phyloP scores from a whole-genome alignment of 2,329 filamentous ascomycete species.

The Penicillium sumatraense region DNA sequence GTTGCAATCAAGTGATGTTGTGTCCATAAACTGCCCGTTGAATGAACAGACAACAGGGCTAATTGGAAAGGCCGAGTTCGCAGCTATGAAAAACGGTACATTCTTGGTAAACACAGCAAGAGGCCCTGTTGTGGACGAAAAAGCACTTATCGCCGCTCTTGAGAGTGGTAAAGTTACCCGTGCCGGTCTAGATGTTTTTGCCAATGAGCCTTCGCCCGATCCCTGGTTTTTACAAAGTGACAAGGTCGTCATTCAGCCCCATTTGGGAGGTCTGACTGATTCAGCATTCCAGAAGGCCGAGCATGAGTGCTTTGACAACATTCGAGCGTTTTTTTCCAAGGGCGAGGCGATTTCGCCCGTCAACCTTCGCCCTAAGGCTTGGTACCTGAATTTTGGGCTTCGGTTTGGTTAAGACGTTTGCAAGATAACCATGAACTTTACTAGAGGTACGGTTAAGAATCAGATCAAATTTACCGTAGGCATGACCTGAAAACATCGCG shows the following conservation, averaged over 20 bases:
- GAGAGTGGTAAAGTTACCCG: constrained; percentile 50
- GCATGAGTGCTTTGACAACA: constrained; percentile 53
- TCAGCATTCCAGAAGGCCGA: constrained; percentile 50
- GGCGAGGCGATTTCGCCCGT: constrained; percentile 38
- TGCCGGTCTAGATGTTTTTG: constrained; percentile 55
- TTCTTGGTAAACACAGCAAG: constrained; percentile 55
- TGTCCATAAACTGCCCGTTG: constrained; percentile 56
- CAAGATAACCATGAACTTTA: too few species aligned
- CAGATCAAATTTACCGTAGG: too few species aligned
- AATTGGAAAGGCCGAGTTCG: constrained; percentile 47
- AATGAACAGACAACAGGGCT: constrained; percentile 46
- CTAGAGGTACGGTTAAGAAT: too few species aligned
- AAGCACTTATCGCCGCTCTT: constrained; percentile 48
- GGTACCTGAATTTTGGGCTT: too few species aligned
- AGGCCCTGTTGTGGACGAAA: constrained; percentile 51
- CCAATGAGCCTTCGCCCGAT: constrained; percentile 50
- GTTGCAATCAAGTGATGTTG: constrained; percentile 45
- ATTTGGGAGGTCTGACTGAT: constrained; percentile 53
- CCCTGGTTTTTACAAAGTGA: constrained; percentile 48
- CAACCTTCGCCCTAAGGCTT: too few species aligned
- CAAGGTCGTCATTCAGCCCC: constrained; percentile 51
- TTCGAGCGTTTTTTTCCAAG: constrained; percentile 44
- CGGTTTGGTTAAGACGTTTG: too few species aligned
- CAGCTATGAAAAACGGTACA: constrained; percentile 49
- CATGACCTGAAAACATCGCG: too few species aligned